Percentiles rank a stretch among this genome's conserved stretches.
These are phyloP conservation scores for Venturia effusa DNA, from an alignment of 2,329 filamentous ascomycete species.

Conservation along the genomic window DNA sequence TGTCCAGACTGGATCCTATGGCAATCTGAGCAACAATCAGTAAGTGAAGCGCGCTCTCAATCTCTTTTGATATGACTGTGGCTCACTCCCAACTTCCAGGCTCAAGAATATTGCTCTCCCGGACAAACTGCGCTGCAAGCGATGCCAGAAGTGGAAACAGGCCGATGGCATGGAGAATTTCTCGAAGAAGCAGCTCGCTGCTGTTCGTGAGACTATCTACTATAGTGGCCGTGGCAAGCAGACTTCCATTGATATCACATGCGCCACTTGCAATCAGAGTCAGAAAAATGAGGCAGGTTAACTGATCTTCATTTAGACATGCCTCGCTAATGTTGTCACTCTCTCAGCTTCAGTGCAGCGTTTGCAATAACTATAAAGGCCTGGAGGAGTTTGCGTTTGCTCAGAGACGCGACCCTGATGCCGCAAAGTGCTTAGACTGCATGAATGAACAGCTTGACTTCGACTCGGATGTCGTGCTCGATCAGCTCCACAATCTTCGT, in stretches of 20 bases:
- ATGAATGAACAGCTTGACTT: constrained; percentile 31
- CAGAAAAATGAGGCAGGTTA: constrained; percentile 15
- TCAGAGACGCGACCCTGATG: constrained; percentile 35
- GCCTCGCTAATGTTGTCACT: constrained; percentile 7
- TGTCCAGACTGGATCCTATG: neutral
- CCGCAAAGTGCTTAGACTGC: constrained; percentile 25
- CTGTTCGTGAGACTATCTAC: constrained; percentile 17
- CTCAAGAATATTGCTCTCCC: constrained; percentile 17
- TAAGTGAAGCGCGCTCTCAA: neutral
- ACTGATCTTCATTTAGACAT: neutral
- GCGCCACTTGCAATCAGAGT: constrained; percentile 33
- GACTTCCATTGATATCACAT: constrained; percentile 24
- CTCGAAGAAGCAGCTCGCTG: constrained; percentile 37
- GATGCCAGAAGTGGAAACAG: constrained; percentile 32
- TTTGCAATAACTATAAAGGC: constrained; percentile 36
- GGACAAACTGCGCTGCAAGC: constrained; percentile 31
- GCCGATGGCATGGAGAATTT: constrained; percentile 22
- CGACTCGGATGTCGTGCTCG: constrained; percentile 15
- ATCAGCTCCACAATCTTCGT: neutral
- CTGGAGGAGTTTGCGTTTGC: constrained; percentile 39
- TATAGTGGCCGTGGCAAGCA: constrained; percentile 13
- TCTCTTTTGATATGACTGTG: neutral
- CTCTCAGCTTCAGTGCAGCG: constrained; percentile 37
- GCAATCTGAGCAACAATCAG: neutral
- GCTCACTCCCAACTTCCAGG: constrained; percentile 11